Conservation (phyloP, 2,329 filamentous ascomycete species). For the Alternaria tenuissima region DNA sequence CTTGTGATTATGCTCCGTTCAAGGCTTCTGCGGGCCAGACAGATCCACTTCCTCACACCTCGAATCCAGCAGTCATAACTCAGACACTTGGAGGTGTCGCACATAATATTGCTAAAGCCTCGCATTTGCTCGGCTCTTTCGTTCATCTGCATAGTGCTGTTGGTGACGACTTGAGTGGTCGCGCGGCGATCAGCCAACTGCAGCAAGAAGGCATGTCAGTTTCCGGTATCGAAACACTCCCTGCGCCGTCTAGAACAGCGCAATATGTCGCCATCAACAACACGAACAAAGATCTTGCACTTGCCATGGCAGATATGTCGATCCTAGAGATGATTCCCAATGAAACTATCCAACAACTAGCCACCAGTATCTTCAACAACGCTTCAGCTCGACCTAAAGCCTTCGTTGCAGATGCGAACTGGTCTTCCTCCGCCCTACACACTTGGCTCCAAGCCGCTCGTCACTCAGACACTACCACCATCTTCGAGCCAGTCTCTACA, state of each 20-base stretch:
- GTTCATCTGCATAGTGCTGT: slow-evolving; percentile 83
- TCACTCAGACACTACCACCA: slow-evolving; percentile 57
- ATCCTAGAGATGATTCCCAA: slow-evolving; percentile 68
- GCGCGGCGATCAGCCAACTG: slow-evolving; percentile 73
- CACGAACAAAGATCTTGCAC: slow-evolving; percentile 78
- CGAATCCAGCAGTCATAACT: slow-evolving; percentile 81
- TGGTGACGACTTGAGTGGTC: slow-evolving; percentile 80
- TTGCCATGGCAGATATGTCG: slow-evolving; percentile 96
- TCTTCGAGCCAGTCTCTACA: slow-evolving; percentile 89
- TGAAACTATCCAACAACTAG: slow-evolving; percentile 22
- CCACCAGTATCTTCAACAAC: slow-evolving; percentile 21
- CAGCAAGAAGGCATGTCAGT: slow-evolving; percentile 70
- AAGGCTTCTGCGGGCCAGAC: slow-evolving; percentile 48
- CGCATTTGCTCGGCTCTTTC: slow-evolving; percentile 71
- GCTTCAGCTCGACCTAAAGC: slow-evolving; percentile 65
- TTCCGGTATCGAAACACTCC: slow-evolving; percentile 63
- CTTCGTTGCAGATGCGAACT: slow-evolving; percentile 89
- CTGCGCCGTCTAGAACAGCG: slow-evolving; percentile 70
- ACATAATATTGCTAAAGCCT: slow-evolving; percentile 87
- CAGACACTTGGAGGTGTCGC: slow-evolving; percentile 92
- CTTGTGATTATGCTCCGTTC: slow-evolving; percentile 75
- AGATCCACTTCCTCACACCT: slow-evolving; percentile 72
- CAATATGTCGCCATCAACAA: slow-evolving; percentile 95
- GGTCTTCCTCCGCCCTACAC: slow-evolving; percentile 71
- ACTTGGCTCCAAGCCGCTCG: slow-evolving; percentile 72